Evolutionary conservation across 768 basidiomycete species (phyloP).

Genomic region (Lactarius pseudohatsudake): DNA sequence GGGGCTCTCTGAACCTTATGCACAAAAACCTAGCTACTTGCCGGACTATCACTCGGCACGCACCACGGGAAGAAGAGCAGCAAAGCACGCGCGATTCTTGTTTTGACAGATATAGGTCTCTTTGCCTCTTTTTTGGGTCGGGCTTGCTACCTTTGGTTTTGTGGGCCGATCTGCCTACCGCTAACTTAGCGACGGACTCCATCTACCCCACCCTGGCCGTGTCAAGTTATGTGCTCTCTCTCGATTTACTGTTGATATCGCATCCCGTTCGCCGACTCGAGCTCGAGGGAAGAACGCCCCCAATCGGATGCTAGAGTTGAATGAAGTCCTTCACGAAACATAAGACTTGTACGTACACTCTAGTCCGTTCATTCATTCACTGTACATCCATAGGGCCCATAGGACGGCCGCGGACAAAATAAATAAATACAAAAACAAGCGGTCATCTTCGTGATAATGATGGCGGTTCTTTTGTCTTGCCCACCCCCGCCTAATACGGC

Average conservation of each 20-base stretch:
- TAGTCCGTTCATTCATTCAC: not conserved
- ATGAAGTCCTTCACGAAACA: not conserved
- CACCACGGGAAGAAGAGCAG: not conserved
- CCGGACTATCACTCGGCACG: not conserved
- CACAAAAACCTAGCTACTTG: not conserved
- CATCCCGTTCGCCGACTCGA: not conserved
- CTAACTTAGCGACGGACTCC: constrained; percentile 15
- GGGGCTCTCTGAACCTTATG: constrained; percentile 19
- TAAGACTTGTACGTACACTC: not conserved
- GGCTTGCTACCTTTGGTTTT: constrained; percentile 13
- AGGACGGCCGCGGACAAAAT: not conserved
- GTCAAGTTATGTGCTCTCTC: not conserved
- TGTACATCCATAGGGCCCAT: not conserved
- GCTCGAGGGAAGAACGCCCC: not conserved
- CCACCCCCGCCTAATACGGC: not conserved
- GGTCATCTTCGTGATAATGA: not conserved
- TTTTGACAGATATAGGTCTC: not conserved
- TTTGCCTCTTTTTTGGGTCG: constrained; percentile 7
- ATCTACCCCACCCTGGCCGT: not conserved
- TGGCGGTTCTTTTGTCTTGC: not conserved
- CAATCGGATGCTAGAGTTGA: not conserved
- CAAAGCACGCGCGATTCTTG: not conserved
- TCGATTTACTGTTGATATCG: not conserved
- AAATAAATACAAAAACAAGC: not conserved
- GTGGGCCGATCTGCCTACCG: constrained; percentile 20